These are phyloP conservation scores for Dictyostelium discoideum DNA, from an alignment of 78 protist genomes.

Conservation along the genomic window DNA sequence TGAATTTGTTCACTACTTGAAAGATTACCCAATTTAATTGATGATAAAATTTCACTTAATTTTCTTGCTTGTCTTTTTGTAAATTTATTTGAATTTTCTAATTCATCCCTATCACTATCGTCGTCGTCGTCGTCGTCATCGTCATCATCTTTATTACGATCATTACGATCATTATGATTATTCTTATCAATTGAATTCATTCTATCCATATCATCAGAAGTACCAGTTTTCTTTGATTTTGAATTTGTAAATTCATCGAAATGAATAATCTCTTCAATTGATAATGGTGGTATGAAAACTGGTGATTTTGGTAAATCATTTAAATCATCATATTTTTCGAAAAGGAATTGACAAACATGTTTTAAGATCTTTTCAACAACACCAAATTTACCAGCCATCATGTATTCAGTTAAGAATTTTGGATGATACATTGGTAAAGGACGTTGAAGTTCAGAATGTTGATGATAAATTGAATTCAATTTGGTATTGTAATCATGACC, in stretches of 20 bases:
- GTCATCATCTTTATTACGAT: background rate
- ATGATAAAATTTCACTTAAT: slow-evolving; percentile 48
- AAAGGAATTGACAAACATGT: slow-evolving; percentile 21
- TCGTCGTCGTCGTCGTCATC: background rate
- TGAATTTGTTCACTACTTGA: slow-evolving; percentile 26
- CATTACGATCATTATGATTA: no score
- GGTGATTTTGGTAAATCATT: slow-evolving; percentile 29
- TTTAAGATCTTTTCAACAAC: slow-evolving; percentile 47
- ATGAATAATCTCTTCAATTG: background rate
- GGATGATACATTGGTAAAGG: slow-evolving; percentile 77
- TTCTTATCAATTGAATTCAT: background rate
- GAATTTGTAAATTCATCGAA: background rate
- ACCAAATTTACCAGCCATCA: slow-evolving; percentile 80
- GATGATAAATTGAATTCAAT: slow-evolving; percentile 31
- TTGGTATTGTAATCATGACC: background rate
- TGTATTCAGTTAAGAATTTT: slow-evolving; percentile 46
- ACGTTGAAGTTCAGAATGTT: slow-evolving; percentile 26
- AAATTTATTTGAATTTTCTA: background rate
- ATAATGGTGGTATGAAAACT: slow-evolving; percentile 14
- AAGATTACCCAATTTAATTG: slow-evolving; percentile 30
- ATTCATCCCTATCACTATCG: background rate
- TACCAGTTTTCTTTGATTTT: background rate
- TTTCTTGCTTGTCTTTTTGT: slow-evolving; percentile 27
- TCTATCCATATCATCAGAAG: slow-evolving; percentile 27
- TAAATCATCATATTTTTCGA: slow-evolving; percentile 1